Conservation (phyloP, 2,329 filamentous ascomycete genomes). For the Aphanocladium album region DNA sequence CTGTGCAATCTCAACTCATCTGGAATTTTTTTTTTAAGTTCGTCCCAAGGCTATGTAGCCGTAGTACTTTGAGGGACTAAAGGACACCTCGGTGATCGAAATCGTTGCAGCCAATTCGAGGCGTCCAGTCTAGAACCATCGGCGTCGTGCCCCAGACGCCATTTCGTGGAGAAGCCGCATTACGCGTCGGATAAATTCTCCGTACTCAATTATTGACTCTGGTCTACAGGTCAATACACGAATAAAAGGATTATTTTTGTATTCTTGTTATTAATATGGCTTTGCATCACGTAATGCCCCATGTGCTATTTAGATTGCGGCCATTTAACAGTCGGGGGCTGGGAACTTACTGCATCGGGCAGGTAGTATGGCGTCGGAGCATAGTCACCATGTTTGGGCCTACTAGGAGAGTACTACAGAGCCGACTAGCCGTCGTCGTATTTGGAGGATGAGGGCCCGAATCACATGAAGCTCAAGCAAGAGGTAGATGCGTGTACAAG, state of each 20-base stretch:
- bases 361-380: conserved; percentile 1
- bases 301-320: background rate
- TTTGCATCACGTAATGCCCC: background rate
- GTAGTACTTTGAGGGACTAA: too few species aligned
- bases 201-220: background rate
- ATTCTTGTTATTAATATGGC: background rate
- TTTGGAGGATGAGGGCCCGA: background rate
- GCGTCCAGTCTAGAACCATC: background rate
- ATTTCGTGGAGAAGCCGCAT: background rate
- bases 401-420: background rate
- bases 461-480: background rate
- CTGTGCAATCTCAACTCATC: background rate
- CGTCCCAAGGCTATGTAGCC: too few species aligned
- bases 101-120: background rate
- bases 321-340: background rate
- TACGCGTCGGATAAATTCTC: background rate
- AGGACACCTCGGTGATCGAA: background rate
- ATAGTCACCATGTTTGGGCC: background rate
- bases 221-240: background rate
- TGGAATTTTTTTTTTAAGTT: too few species aligned
- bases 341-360: conserved; percentile 7
- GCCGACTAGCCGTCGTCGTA: conserved; percentile 7
- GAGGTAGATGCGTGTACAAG: background rate
- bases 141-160: background rate
- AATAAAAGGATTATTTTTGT: background rate